phyloP scores from a whole-genome alignment of 2,329 filamentous ascomycete species.

The Zasmidium angulare region DNA sequence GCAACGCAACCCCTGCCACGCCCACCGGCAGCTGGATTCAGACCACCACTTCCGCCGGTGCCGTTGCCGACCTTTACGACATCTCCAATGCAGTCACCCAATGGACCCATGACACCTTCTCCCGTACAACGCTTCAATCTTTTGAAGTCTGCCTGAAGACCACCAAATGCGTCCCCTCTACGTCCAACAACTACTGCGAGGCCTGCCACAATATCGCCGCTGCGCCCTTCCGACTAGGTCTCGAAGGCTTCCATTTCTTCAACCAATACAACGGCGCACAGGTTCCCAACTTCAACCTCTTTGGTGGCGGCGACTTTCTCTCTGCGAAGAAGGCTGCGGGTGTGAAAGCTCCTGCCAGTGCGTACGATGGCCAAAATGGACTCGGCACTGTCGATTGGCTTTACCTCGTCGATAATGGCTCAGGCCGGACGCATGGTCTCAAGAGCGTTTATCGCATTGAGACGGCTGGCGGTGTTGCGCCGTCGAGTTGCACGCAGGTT shows the following conservation, averaged over 20 bases:
- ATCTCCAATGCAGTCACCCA: constrained; percentile 33
- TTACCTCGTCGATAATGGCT: constrained; percentile 42
- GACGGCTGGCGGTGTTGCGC: constrained; percentile 47
- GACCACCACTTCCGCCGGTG: constrained; percentile 40
- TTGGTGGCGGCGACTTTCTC: constrained; percentile 43
- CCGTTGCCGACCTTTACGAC: constrained; percentile 38
- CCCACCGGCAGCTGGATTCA: constrained; percentile 23
- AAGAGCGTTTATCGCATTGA: constrained; percentile 49
- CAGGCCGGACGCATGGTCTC: constrained; percentile 38
- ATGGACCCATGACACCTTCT: constrained; percentile 24
- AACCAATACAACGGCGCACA: constrained; percentile 39
- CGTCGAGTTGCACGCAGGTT: constrained; percentile 39
- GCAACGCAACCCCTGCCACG: constrained; percentile 35
- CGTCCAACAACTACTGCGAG: constrained; percentile 14
- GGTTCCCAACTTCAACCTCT: constrained; percentile 62
- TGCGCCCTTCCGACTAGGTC: constrained; percentile 10
- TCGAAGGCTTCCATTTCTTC: constrained; percentile 68
- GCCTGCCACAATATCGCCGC: constrained; percentile 30
- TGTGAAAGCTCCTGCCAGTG: constrained; percentile 52
- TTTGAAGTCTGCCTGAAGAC: constrained; percentile 23
- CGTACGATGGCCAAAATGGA: constrained; percentile 38
- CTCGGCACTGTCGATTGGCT: constrained; percentile 49
- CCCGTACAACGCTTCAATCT: constrained; percentile 12
- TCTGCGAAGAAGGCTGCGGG: constrained; percentile 51
- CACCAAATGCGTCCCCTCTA: constrained; percentile 14